A percentile compares a stretch with the other conserved stretches of the same genome.
Evolutionary conservation across 768 basidiomycete genomes (phyloP).

Genomic region (Gymnopilus dilepis): DNA sequence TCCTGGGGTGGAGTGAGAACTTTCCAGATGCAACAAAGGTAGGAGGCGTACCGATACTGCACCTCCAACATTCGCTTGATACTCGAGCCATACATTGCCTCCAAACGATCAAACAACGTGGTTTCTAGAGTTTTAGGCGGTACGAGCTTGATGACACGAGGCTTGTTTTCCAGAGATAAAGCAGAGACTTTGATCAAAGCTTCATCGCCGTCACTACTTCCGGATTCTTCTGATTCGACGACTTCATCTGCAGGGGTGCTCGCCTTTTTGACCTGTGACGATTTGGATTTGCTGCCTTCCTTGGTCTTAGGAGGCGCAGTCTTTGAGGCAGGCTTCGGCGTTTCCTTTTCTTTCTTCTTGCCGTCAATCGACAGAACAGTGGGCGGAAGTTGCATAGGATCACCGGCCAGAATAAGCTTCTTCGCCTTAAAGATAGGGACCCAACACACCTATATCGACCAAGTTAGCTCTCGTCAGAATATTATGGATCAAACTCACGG

Average conservation of each 20-base stretch:
- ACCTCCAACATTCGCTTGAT: conserved; percentile 89
- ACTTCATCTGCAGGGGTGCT: neutral
- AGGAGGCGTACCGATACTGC: conserved; percentile 75
- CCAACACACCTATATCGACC: conserved; percentile 77
- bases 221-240: neutral
- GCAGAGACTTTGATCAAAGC: conserved; percentile 17
- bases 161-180: conserved; percentile 21
- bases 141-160: conserved; percentile 38
- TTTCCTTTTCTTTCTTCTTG: conserved; percentile 29
- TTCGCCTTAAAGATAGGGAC: conserved; percentile 92
- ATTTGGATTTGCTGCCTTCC: conserved; percentile 10
- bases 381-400: conserved; percentile 95
- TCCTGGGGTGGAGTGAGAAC: conserved; percentile 49
- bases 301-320: neutral
- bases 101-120: conserved; percentile 92
- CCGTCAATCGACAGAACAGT: conserved; percentile 78
- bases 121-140: conserved; percentile 81
- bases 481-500: conserved; percentile 51
- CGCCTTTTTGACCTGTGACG: neutral
- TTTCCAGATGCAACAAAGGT: too few relatives aligned
- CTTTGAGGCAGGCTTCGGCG: neutral
- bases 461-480: conserved; percentile 12
- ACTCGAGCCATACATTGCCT: conserved; percentile 81
- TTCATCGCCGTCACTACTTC: conserved; percentile 20
- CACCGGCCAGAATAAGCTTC: conserved; percentile 90